These are phyloP conservation scores for Trichophyton schoenleinii DNA, from an alignment of 2,329 filamentous ascomycete species.

Conservation along the genomic window DNA sequence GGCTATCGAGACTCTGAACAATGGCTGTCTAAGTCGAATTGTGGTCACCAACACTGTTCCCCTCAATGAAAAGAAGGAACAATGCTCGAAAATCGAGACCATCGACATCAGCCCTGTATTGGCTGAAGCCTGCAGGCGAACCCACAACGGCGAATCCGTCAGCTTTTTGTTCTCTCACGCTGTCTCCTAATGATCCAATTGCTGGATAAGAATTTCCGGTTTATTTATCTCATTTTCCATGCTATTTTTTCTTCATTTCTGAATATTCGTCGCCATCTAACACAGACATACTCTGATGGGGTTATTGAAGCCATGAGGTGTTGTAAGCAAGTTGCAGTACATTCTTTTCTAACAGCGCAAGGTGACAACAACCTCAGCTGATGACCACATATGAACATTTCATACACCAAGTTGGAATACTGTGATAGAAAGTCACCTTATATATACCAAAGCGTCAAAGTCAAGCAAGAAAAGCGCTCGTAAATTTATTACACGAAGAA, in stretches of 20 bases:
- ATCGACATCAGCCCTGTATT: conserved; percentile 80
- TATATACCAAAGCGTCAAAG: background rate
- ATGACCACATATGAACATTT: background rate
- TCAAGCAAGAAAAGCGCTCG: background rate
- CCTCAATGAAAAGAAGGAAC: conserved; percentile 64
- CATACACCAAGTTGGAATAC: background rate
- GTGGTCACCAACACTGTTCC: conserved; percentile 88
- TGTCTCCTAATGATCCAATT: conserved; percentile 22
- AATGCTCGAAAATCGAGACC: conserved; percentile 69
- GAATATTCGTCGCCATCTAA: background rate
- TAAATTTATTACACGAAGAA: background rate
- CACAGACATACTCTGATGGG: background rate
- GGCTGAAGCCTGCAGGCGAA: conserved; percentile 38
- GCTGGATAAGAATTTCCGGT: background rate
- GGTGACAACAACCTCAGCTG: no score
- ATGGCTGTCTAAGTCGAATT: conserved; percentile 60
- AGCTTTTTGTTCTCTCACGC: conserved; percentile 41
- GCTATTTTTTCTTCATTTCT: background rate
- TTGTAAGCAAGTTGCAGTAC: background rate
- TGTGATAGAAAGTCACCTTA: background rate
- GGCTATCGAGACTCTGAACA: conserved; percentile 75
- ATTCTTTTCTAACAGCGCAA: background rate
- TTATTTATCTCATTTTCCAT: background rate
- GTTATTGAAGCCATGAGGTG: background rate
- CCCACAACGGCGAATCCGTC: conserved; percentile 41